Conservation (phyloP, 1,139 yeast genomes). For the Yamadazyma epiphylla region DNA sequence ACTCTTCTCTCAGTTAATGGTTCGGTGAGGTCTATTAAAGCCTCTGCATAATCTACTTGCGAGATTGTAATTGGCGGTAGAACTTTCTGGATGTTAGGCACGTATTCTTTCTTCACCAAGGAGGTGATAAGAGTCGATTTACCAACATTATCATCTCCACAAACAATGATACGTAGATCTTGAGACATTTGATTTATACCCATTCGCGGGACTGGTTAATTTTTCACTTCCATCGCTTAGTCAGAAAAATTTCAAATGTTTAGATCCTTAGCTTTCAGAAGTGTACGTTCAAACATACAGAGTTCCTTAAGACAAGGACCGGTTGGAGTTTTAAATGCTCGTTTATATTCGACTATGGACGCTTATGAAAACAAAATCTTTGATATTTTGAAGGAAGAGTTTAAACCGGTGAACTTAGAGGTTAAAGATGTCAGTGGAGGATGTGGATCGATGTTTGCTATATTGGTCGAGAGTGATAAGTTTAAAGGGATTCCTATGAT, state of each 20-base stretch:
- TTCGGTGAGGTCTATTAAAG: conserved; percentile 18
- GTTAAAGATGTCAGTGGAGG: conserved; percentile 89
- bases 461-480: conserved; percentile 64
- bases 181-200: conserved; percentile 6
- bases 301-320: too few species aligned
- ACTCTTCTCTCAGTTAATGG: conserved; percentile 15
- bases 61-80: conserved; percentile 78
- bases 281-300: too few species aligned
- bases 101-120: conserved; percentile 73
- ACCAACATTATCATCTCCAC: conserved; percentile 96
- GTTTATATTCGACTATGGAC: conserved; percentile 32
- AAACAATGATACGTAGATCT: conserved; percentile 68
- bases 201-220: conserved; percentile 1
- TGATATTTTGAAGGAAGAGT: conserved; percentile 47
- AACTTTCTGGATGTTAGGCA: conserved; percentile 69
- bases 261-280: too few species aligned
- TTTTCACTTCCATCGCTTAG: not conserved
- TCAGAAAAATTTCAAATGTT: too few species aligned
- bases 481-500: conserved; percentile 81
- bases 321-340: not conserved
- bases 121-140: conserved; percentile 75
- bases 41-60: conserved; percentile 33
- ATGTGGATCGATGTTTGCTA: conserved; percentile 98
- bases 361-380: conserved; percentile 68
- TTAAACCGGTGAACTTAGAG: conserved; percentile 56